Base-by-base conservation (phyloP, 1,139 yeast genomes). In the Meyerozyma carpophila region DNA sequence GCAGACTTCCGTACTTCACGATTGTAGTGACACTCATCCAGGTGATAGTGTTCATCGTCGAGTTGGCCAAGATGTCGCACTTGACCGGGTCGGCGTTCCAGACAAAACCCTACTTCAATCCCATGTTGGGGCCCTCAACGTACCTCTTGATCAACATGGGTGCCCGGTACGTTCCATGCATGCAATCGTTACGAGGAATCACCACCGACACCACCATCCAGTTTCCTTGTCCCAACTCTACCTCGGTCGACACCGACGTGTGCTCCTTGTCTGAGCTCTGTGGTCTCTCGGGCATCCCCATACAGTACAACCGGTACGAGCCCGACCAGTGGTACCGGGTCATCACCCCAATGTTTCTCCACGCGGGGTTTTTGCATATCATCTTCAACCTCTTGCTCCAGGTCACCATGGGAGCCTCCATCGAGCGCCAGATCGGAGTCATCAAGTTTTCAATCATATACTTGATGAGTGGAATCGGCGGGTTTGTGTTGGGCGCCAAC, bases 71-170 rank as follows among this genome's bases (percentile, higher is more conserved):
- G 47, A 81, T 81, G 87, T 73, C 82, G 4, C 54, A 61, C 7
- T 64, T 79, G 40, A 84, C 91, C 0, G 89, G 89, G 2, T 73
- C 80, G 5, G 82, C 86, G 2, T 77, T 84, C 49, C 88, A 81
- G 58, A 81, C 88, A 0, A 62, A 81, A 52, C 93, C 93, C 3
- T 75, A 80, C 47, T 82, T 84, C 65, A 84, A 84, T 57, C 91
- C 91, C 8, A 84, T 84, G 91, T 62, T 84, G 40, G 93, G 93
- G 0, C 93, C 93, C n/a, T 82, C 89, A 2, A 66, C 83, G 0
- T 82, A 82, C 54, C 65, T 83, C 8, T 69, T 81, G 56, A 81
- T 84, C 46, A 77, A 81, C 52, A 77, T 82, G 78, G 91, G 91
- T 1, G 84, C 90, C 3, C 62, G 91, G 37, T 84, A 82, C 58